Conservation (phyloP, 1,284 basidiomycete genomes). For the Cystobasidiaceae sp. region DNA sequence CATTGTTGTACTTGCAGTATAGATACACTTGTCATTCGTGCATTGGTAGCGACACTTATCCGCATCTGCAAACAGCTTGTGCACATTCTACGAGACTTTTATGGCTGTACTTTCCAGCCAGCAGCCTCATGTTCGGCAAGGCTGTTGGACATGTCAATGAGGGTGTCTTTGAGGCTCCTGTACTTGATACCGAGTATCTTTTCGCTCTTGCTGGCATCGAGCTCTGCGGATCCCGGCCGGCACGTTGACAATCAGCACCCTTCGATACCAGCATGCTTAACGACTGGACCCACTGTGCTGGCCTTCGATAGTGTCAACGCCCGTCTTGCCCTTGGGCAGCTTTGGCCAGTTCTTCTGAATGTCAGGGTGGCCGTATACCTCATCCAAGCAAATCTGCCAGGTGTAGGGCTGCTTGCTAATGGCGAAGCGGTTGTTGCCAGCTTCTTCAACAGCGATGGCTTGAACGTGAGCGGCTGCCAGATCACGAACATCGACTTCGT, state of each 20-base stretch:
- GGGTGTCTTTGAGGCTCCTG: slow-evolving; percentile 8
- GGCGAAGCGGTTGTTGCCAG: slow-evolving; percentile 46
- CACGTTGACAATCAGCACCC: too few relatives aligned
- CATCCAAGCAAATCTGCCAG: slow-evolving; percentile 21
- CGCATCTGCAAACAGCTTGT: neutral
- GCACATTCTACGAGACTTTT: neutral
- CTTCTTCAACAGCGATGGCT: slow-evolving; percentile 42
- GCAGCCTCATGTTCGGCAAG: slow-evolving; percentile 12
- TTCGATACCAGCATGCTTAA: too few relatives aligned
- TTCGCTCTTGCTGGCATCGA: slow-evolving; percentile 20
- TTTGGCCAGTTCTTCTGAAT: slow-evolving; percentile 23
- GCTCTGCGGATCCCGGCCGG: neutral
- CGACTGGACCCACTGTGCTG: slow-evolving; percentile 1
- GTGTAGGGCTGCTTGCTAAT: slow-evolving; percentile 35
- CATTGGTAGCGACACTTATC: neutral
- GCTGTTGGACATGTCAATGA: slow-evolving; percentile 18
- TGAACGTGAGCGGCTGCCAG: slow-evolving; percentile 47
- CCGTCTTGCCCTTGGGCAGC: slow-evolving; percentile 15
- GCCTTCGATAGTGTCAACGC: slow-evolving; percentile 12
- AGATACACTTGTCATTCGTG: too few relatives aligned
- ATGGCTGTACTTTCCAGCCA: neutral
- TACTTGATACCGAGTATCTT: slow-evolving; percentile 22
- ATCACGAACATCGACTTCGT: slow-evolving; percentile 48
- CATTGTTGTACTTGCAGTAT: too few relatives aligned
- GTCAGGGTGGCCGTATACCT: neutral